Percentiles rank a stretch among this genome's conserved stretches.
phyloP scores from a whole-genome alignment of 306 rosid species.

The Lathyrus aphaca region DNA sequence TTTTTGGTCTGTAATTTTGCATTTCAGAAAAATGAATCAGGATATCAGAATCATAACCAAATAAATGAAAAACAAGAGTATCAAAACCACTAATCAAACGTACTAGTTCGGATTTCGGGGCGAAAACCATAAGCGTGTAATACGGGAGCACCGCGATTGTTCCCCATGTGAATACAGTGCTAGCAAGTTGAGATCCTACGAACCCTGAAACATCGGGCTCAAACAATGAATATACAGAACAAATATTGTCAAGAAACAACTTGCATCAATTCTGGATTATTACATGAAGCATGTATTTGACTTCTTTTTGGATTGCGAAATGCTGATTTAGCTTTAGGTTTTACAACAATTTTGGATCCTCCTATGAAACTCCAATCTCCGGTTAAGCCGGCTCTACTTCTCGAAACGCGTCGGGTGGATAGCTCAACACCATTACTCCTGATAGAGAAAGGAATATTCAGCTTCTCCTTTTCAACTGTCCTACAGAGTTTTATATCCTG shows the following conservation, averaged over 20 bases:
- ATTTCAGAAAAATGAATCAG: conserved; percentile 39
- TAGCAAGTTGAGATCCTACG: conserved; percentile 66
- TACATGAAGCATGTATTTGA: conserved; percentile 72
- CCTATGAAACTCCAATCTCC: conserved; percentile 79
- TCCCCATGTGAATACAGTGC: conserved; percentile 75
- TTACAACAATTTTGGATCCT: conserved; percentile 63
- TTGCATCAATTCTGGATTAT: conserved; percentile 37
- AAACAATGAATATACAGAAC: conserved; percentile 25
- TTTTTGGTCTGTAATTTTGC: conserved; percentile 67
- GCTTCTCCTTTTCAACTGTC: conserved; percentile 43
- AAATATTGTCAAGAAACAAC: background rate
- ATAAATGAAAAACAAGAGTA: background rate
- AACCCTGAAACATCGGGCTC: conserved; percentile 62
- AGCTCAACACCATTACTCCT: conserved; percentile 50
- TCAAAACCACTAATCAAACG: conserved; percentile 20
- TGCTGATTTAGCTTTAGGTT: conserved; percentile 57
- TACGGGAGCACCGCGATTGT: conserved; percentile 93
- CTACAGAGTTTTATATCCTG: conserved; percentile 46
- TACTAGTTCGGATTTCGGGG: conserved; percentile 84
- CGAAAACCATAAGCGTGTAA: conserved; percentile 91
- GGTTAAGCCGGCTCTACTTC: conserved; percentile 33
- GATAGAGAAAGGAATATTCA: conserved; percentile 41
- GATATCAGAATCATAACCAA: background rate
- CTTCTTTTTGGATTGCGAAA: conserved; percentile 45
- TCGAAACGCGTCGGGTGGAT: conserved; percentile 40